phyloP scores from a whole-genome alignment of 768 basidiomycete genomes.

The Solioccasus polychromus region DNA sequence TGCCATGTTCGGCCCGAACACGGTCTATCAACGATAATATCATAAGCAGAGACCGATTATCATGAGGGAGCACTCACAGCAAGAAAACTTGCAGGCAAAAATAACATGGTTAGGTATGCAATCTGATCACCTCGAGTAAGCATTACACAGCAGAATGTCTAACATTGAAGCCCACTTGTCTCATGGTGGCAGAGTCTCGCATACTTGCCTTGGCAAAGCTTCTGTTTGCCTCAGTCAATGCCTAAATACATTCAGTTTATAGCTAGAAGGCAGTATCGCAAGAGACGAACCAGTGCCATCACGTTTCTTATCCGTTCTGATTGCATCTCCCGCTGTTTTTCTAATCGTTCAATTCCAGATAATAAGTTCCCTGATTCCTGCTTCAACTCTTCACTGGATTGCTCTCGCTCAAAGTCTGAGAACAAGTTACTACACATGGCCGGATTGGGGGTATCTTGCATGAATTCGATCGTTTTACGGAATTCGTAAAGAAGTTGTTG shows the following conservation, averaged over 20 bases:
- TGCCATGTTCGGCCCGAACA: too few relatives aligned
- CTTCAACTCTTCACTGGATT: slow-evolving; percentile 37
- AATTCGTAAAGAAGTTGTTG: slow-evolving; percentile 54
- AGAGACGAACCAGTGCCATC: slow-evolving; percentile 23
- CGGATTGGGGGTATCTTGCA: slow-evolving; percentile 47
- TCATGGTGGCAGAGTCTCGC: slow-evolving; percentile 9
- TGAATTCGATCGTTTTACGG: slow-evolving; percentile 45
- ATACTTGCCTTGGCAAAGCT: slow-evolving; percentile 1
- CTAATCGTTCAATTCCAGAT: slow-evolving; percentile 47
- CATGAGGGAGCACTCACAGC: slow-evolving; percentile 20
- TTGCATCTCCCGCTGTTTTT: slow-evolving; percentile 25
- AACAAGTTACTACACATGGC: slow-evolving; percentile 35
- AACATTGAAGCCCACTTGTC: slow-evolving; percentile 23
- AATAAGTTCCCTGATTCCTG: slow-evolving; percentile 47
- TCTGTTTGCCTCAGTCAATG: slow-evolving; percentile 41
- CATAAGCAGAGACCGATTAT: background rate
- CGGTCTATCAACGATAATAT: slow-evolving; percentile 26
- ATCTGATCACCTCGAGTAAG: slow-evolving; percentile 34
- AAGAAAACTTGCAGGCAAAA: slow-evolving; percentile 51
- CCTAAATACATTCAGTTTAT: slow-evolving; percentile 53
- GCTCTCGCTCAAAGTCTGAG: slow-evolving; percentile 3
- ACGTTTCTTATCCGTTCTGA: slow-evolving; percentile 23
- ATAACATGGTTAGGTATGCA: slow-evolving; percentile 54
- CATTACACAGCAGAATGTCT: background rate
- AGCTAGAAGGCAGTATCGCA: slow-evolving; percentile 36